Base-by-base conservation (phyloP, 2,329 filamentous ascomycete species). In the Neopestalotiopsis clavispora region DNA sequence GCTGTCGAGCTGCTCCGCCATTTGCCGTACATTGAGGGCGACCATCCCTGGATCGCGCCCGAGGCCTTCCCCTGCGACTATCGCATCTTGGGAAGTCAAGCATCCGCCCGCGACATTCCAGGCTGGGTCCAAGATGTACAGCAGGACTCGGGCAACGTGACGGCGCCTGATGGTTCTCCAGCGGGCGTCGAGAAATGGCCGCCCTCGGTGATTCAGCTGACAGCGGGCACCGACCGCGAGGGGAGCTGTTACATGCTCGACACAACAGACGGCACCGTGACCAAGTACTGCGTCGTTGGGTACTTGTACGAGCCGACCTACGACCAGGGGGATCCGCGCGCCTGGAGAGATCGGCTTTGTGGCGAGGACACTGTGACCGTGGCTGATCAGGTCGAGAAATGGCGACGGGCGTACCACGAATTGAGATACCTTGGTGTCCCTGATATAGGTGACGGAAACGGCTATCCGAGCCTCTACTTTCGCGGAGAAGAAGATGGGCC, bases 241-340 rank as follows among this genome's bases (percentile, higher is more conserved):
- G 65, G 52, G 10, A 38, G 30, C 5, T 42, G 40, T 17, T 67
- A 45, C 34, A 60, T 67, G 65, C 57, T 67, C 13, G 65, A 67
- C 17, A 67, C 65, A 17, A 67, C 13, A 32, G 65, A 67, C 56
- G 65, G 65, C 6, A 67, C 65, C 10, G 32, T 67, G 32, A 67
- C 65, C 6, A 20, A 60, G 65, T 60, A 60, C 56, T 14, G 17
- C 38, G 56, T 45, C 13, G 28, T 23, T 12, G 52, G 65, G 20
- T 45, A 20, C 14, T 2, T 17, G 34, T 67, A 60, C 56, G 32
- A 23, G 14, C 32, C 52, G 12, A 61, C 56, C 1, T 67, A 67
- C 23, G 30, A 30, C 20, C 5, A 32, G 2, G 56, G 1, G 2
- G 65, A 67, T 32, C 52, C 65, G 13, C 52, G 65, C 6, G 56